Evolutionary conservation across 1,284 basidiomycete species (phyloP), one percentile per base, ranked within the genome.

Genomic region (Cystobasidiaceae sp.): DNA sequence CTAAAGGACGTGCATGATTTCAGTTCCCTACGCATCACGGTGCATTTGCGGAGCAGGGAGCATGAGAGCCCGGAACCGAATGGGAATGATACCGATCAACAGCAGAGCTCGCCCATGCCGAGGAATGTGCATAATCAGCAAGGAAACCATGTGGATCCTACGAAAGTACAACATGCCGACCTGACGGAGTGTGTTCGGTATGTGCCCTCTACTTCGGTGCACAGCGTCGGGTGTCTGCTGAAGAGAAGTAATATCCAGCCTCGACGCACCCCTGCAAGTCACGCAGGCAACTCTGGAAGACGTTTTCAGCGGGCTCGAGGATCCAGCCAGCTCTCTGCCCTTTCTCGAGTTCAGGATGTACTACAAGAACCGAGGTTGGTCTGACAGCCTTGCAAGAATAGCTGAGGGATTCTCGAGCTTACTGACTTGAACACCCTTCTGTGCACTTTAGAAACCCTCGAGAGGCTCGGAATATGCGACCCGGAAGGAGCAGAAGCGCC

Each of bases 331-430:
- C 15, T 46, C 61, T 3, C n/a, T 48, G 13, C 61, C 61, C 9
- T 37, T 64, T 23, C 19, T 56, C 27, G 61, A 64, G 17, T 64
- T 64, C 21, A 37, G 61, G 25, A 55, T 64, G 11, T 64, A 55
- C 23, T 64, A 64, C 41, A 64, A 64, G 43, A 27, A 37, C 15
- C 23, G 52, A 25, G 27, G 61, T 64, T 17, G 19, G 11, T n/a
- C 37, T 39, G 11, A n/a, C 9, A 39, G 11, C n/a, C n/a, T n/a
- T n/a, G n/a, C n/a, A n/a, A n/a, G n/a, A n/a, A n/a, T n/a, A n/a
- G n/a, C n/a, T n/a, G n/a, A n/a, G 34, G 4, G 33, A 4, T 37
- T 17, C 3, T 17, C 17, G 15, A 4, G 32, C 4, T 23, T 11
- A 17, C 4, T 2, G 11, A 59, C n/a, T 15, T 48, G 17, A 3